phyloP scores from a whole-genome alignment of 2,329 filamentous ascomycete species.

The Dactylonectria macrodidyma region DNA sequence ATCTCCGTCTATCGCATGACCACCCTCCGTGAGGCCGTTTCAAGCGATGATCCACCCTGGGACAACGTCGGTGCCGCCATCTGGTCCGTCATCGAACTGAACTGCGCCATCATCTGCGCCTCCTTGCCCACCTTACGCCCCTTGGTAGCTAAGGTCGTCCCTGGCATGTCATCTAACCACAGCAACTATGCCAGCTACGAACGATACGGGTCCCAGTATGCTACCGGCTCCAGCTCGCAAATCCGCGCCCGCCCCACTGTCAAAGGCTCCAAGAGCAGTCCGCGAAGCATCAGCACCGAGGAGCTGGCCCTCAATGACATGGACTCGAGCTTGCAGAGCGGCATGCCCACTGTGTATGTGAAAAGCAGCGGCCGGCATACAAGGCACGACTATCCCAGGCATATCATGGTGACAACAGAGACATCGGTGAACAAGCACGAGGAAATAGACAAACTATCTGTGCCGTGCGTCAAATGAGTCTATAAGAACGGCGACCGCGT shows the following conservation, averaged over 20 bases:
- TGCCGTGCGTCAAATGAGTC: no score
- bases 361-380: no score
- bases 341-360: no score
- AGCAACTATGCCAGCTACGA: no score
- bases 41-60: background rate
- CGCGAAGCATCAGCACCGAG: conserved; percentile 42
- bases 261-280: conserved; percentile 29
- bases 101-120: background rate
- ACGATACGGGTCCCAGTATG: no score
- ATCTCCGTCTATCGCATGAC: background rate
- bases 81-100: background rate
- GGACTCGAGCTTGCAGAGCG: conserved; percentile 1
- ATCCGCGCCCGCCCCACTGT: conserved; percentile 12
- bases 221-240: no score
- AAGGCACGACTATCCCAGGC: no score
- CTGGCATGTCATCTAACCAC: no score
- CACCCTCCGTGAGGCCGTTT: conserved; percentile 32
- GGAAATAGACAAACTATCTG: no score
- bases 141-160: conserved; percentile 35
- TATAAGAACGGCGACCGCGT: no score
- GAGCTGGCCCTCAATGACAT: conserved; percentile 44
- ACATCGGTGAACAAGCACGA: no score
- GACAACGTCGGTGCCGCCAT: background rate
- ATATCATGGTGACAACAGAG: no score
- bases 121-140: background rate